Evolutionary conservation across 1,284 basidiomycete genomes (phyloP).

Genomic region (Mrakiaceae sp.): DNA sequence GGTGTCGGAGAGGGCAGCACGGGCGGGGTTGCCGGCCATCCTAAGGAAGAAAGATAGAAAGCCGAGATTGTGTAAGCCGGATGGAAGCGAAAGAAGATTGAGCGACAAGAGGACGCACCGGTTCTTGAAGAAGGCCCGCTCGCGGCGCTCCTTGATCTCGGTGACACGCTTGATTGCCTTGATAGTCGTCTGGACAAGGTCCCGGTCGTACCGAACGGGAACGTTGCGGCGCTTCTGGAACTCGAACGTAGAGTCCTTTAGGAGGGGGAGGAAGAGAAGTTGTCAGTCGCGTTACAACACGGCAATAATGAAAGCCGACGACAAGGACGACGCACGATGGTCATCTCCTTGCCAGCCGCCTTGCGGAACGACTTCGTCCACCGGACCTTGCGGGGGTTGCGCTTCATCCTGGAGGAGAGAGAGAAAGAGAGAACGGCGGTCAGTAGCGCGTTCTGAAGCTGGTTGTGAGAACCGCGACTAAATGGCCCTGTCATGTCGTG

Average conservation of each 20-base stretch:
- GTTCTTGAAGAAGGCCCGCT: constrained; percentile 95
- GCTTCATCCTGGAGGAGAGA: constrained; percentile 70
- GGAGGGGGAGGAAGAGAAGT: background rate
- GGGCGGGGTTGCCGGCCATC: constrained; percentile 54
- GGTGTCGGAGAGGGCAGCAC: constrained; percentile 32
- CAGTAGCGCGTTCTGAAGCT: background rate
- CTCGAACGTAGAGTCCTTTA: constrained; percentile 91
- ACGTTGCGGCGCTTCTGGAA: constrained; percentile 99
- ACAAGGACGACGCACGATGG: constrained; percentile 57
- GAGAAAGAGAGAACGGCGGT: background rate
- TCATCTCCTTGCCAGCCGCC: constrained; percentile 99
- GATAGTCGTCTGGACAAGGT: constrained; percentile 86
- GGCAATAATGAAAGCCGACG: background rate
- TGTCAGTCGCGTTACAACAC: too few species aligned
- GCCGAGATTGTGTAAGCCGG: constrained; percentile 7
- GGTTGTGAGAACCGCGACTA: background rate
- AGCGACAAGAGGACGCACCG: constrained; percentile 42
- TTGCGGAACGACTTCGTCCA: constrained; percentile 99
- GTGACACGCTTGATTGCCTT: constrained; percentile 92
- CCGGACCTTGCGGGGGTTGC: constrained; percentile 95
- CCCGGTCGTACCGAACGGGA: constrained; percentile 94
- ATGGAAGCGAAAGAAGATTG: constrained; percentile 2
- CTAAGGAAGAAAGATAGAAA: constrained; percentile 35
- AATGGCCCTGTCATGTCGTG: background rate
- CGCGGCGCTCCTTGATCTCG: constrained; percentile 83